Evolutionary conservation across 2,329 filamentous ascomycete genomes (phyloP).

Genomic region (Nigrograna mackinnonii): DNA sequence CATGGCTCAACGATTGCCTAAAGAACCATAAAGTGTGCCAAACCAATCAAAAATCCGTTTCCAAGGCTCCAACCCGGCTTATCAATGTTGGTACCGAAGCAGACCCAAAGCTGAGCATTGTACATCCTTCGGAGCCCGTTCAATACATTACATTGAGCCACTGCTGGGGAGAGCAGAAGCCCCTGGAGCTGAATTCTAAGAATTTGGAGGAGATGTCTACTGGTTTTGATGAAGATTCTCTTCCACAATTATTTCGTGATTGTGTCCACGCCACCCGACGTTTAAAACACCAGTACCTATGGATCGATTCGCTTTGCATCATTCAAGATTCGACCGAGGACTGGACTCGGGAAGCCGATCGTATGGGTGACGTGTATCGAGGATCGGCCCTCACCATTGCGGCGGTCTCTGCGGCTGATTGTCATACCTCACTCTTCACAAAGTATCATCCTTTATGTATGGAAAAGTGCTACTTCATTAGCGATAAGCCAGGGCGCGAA

Average conservation of each 20-base stretch:
- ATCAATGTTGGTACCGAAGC: too few species aligned
- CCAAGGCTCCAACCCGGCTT: too few species aligned
- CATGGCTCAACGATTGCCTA: too few species aligned
- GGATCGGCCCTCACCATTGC: background rate
- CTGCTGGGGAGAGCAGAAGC: background rate
- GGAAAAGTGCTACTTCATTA: too few species aligned
- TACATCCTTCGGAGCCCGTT: too few species aligned
- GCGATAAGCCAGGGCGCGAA: too few species aligned
- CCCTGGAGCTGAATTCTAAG: background rate
- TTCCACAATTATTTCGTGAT: background rate
- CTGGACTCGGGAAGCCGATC: background rate
- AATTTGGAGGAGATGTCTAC: background rate
- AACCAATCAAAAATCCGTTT: too few species aligned
- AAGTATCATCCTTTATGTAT: too few species aligned
- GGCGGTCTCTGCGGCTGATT: background rate
- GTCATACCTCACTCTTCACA: too few species aligned
- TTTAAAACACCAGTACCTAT: background rate
- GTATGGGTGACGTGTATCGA: background rate
- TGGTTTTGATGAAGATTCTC: background rate
- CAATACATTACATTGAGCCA: too few species aligned
- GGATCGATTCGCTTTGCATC: slow-evolving; percentile 1
- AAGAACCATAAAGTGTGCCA: too few species aligned
- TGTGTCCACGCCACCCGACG: background rate
- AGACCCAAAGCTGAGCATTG: too few species aligned
- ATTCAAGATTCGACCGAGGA: background rate